These are phyloP conservation scores for Laetiporus sulphureus DNA, from an alignment of 1,284 basidiomycete genomes.

Conservation along the genomic window DNA sequence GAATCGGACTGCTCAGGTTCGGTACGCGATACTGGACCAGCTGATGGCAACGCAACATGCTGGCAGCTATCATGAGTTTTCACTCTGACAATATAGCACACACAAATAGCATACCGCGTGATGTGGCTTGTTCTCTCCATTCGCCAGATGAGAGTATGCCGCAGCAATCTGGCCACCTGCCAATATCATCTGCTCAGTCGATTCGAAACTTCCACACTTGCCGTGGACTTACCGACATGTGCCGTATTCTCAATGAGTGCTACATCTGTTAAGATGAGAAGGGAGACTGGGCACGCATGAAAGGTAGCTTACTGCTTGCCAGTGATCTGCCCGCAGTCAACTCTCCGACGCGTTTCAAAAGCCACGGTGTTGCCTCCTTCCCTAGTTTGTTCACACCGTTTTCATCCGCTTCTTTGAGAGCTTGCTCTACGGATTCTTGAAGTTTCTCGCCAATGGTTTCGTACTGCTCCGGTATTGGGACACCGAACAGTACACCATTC, in stretches of 20 bases:
- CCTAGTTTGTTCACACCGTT: constrained; percentile 79
- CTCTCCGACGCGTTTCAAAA: constrained; percentile 80
- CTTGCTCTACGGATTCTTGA: constrained; percentile 80
- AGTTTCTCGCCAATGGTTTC: constrained; percentile 64
- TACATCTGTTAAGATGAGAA: constrained; percentile 49
- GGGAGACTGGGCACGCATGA: not conserved
- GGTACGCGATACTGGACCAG: too few relatives aligned
- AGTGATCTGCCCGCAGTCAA: constrained; percentile 75
- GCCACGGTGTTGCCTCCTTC: constrained; percentile 95
- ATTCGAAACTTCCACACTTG: too few relatives aligned
- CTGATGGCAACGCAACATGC: constrained; percentile 66
- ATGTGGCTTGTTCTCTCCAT: constrained; percentile 1
- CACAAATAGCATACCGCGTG: too few relatives aligned
- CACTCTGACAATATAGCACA: not conserved
- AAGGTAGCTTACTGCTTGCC: constrained; percentile 49
- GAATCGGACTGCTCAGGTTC: too few relatives aligned
- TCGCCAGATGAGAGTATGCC: constrained; percentile 59
- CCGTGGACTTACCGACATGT: constrained; percentile 52
- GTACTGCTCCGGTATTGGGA: constrained; percentile 83
- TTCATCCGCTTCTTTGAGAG: constrained; percentile 77
- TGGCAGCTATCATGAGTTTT: constrained; percentile 14
- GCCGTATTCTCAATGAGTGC: constrained; percentile 94
- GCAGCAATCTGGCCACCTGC: constrained; percentile 77
- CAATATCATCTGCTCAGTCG: not conserved
- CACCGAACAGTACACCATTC: constrained; percentile 79